Evolutionary conservation across 2,329 filamentous ascomycete genomes (phyloP), one percentile per base, ranked within the genome.

Genomic region (Teratosphaeria pseudoeucalypti): DNA sequence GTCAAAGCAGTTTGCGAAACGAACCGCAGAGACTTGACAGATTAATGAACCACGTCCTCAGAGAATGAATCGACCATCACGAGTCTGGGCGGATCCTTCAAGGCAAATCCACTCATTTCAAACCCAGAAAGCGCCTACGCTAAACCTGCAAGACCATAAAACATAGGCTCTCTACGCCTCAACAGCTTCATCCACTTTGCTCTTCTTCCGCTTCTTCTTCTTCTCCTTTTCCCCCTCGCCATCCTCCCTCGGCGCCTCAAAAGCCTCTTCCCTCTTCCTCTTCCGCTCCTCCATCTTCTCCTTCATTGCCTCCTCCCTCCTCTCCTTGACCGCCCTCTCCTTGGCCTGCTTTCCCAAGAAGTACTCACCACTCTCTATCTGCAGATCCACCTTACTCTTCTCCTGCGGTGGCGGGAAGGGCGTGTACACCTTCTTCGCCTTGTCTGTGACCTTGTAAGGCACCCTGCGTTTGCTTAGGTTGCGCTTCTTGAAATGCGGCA

Each of bases 351-450:
- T 96, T 71, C 87, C 86, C 71, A 99, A 76, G 75, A 97, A 97
- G 78, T 95, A 99, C 78, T 97, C 92, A 77, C 94, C 92, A 68
- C 85, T 92, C 80, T 99, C 94, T 78, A 99, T 96, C 82, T 99
- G 92, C 75, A 91, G 77, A 76, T 99, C 94, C 68, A 99, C 84
- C 84, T 97, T 99, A 84, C 92, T 96, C 89, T 96, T 96, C 81
- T 99, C 92, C 65, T 92, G 91, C 52, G 91, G 84, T 6, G 94
- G 94, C 55, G 94, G 94, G 85, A 99, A 99, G 10, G 94, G 92
- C 65, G 95, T 99, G 80, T 96, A 99, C 12, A 81, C 76, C 54
- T 96, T 97, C 83, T 92, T 95, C 72, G 80, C 76, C 82, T 99
- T 99, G 80, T 99, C 92, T 58, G 84, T 90, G 72, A 99, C 86